Percentiles rank a stretch among this genome's conserved stretches.
Evolutionary conservation across 139 green algal genomes (phyloP).

Genomic region (Yamagishiella unicocca): DNA sequence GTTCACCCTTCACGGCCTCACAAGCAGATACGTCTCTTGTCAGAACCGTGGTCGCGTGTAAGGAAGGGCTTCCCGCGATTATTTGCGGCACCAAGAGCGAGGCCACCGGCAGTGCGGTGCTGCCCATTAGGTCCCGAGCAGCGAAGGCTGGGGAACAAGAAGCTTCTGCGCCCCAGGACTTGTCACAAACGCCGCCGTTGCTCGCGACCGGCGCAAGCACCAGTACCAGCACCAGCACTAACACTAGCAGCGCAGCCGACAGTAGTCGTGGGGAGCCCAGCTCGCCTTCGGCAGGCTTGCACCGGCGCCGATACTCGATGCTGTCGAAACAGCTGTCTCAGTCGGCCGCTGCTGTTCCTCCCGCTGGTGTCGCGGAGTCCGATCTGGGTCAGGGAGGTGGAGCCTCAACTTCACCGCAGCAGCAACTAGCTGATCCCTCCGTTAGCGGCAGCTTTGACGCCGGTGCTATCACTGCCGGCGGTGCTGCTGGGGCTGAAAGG

Average conservation of each 20-base stretch:
- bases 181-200: background rate
- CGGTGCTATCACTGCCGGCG: too few relatives aligned
- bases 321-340: constrained; percentile 1
- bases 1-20: background rate
- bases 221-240: background rate
- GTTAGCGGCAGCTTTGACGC: too few relatives aligned
- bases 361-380: too few relatives aligned
- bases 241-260: background rate
- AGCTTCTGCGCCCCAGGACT: background rate
- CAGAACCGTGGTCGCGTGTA: too few relatives aligned
- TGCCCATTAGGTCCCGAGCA: background rate
- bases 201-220: background rate
- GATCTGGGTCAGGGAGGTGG: too few relatives aligned
- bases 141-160: background rate
- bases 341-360: background rate
- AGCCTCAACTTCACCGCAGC: too few relatives aligned
- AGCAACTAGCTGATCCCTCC: too few relatives aligned
- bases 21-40: background rate
- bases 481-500: too few relatives aligned
- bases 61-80: too few relatives aligned
- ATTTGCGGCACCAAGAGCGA: background rate
- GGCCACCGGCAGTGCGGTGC: background rate
- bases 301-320: background rate
- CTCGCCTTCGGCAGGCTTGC: background rate
- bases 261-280: background rate